A percentile compares a stretch with the other conserved stretches of the same genome.
Conservation (phyloP, 2,329 filamentous ascomycete genomes). For the Immersiporthe knoxdaviesiana region DNA sequence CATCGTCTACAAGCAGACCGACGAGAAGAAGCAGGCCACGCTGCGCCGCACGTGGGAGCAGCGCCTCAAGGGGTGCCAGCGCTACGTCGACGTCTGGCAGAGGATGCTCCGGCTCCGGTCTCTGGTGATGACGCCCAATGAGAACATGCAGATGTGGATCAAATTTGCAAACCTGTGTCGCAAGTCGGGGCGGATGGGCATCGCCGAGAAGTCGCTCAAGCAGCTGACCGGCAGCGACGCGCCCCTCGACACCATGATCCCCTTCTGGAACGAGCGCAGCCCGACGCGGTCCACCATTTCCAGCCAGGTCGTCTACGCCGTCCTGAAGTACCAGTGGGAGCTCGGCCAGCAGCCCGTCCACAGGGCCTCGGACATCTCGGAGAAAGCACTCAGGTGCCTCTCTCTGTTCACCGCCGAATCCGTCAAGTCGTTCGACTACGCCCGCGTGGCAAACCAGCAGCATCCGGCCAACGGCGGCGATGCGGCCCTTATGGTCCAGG, state of each 20-base stretch:
- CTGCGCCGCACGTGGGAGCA: slow-evolving; percentile 97
- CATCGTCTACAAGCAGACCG: slow-evolving; percentile 95
- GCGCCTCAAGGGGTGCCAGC: slow-evolving; percentile 89
- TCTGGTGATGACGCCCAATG: slow-evolving; percentile 85
- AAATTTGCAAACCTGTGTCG: slow-evolving; percentile 98
- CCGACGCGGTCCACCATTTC: slow-evolving; percentile 50
- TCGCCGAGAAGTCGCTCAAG: slow-evolving; percentile 93
- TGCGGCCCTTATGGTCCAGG: slow-evolving; percentile 44
- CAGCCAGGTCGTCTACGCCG: slow-evolving; percentile 91
- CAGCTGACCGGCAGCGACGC: slow-evolving; percentile 79
- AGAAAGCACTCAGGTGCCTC: slow-evolving; percentile 62
- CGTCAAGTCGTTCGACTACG: slow-evolving; percentile 57
- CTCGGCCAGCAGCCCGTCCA: slow-evolving; percentile 65
- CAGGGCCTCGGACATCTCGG: slow-evolving; percentile 49
- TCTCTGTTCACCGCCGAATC: slow-evolving; percentile 65
- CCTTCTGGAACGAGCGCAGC: slow-evolving; percentile 57
- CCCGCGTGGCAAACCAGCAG: slow-evolving; percentile 52
- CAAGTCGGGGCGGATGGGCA: slow-evolving; percentile 90
- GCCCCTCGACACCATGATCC: slow-evolving; percentile 62
- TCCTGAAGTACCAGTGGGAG: slow-evolving; percentile 96
- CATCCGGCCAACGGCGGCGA: slow-evolving; percentile 48
- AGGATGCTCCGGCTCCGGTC: slow-evolving; percentile 94
- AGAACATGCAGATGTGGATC: slow-evolving; percentile 99
- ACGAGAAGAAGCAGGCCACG: slow-evolving; percentile 83
- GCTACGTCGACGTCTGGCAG: slow-evolving; percentile 98